Evolutionary conservation across 2,329 filamentous ascomycete species (phyloP).

Genomic region (Fusarium algeriense): DNA sequence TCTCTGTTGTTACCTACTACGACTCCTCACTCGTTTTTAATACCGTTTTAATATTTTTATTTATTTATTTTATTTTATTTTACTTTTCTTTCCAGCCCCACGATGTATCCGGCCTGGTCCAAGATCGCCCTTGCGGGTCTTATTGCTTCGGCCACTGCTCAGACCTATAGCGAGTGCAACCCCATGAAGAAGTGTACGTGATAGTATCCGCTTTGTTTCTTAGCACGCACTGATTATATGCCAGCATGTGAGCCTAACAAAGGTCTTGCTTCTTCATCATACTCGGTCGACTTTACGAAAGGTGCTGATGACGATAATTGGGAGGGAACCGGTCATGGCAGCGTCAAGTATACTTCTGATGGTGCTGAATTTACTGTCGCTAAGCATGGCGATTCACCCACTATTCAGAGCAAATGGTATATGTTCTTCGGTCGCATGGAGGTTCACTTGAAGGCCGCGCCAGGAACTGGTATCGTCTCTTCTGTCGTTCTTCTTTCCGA

Average conservation of each 20-base stretch:
- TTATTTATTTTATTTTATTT: too few relatives aligned
- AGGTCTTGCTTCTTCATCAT: slow-evolving; percentile 33
- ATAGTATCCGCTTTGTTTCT: background rate
- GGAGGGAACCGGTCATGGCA: slow-evolving; percentile 34
- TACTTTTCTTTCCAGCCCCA: background rate
- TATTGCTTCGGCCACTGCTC: slow-evolving; percentile 27
- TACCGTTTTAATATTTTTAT: background rate
- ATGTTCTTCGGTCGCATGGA: slow-evolving; percentile 86
- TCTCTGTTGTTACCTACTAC: background rate
- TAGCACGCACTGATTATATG: background rate
- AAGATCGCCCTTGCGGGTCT: slow-evolving; percentile 27
- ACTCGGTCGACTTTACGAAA: slow-evolving; percentile 38
- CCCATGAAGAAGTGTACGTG: slow-evolving; percentile 37
- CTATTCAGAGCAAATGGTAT: slow-evolving; percentile 78
- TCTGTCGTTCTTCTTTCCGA: slow-evolving; percentile 82
- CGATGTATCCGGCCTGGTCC: slow-evolving; percentile 20
- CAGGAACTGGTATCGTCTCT: slow-evolving; percentile 81
- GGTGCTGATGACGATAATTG: slow-evolving; percentile 41
- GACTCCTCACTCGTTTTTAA: slow-evolving; percentile 2
- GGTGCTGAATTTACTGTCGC: slow-evolving; percentile 65
- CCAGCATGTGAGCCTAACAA: slow-evolving; percentile 18
- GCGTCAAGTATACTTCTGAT: slow-evolving; percentile 32
- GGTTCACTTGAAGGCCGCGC: slow-evolving; percentile 76
- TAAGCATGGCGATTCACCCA: slow-evolving; percentile 66
- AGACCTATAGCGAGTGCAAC: slow-evolving; percentile 38